Conservation (phyloP, 441 rosid species). For the Erodium texanum region DNA sequence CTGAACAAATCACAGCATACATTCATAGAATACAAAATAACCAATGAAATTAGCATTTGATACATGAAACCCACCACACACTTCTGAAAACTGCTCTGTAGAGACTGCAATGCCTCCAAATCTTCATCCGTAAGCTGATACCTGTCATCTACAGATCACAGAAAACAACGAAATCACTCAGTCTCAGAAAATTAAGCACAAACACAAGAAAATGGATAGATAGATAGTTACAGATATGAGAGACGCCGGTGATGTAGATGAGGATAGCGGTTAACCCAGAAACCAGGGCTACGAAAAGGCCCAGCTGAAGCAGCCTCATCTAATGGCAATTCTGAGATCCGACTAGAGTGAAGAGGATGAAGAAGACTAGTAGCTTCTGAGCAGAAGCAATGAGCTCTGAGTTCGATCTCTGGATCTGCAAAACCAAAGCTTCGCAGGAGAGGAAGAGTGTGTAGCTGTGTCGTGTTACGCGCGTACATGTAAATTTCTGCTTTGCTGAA, state of each 20-base stretch:
- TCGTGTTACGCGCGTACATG: too few species aligned
- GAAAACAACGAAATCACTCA: conserved; percentile 12
- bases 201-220: conserved; percentile 2
- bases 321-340: too few species aligned
- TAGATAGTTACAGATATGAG: conserved; percentile 39
- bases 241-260: conserved; percentile 2
- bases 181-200: background rate
- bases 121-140: conserved; percentile 49
- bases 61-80: conserved; percentile 62
- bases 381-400: too few species aligned
- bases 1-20: background rate
- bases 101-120: conserved; percentile 54
- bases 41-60: background rate
- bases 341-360: too few species aligned
- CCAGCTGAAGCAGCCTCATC: too few species aligned
- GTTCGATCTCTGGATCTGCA: too few species aligned
- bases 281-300: too few species aligned
- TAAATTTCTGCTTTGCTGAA: background rate
- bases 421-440: too few species aligned
- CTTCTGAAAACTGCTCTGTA: conserved; percentile 61
- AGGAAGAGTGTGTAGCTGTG: too few species aligned
- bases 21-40: background rate
- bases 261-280: too few species aligned
- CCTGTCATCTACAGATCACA: conserved; percentile 34
- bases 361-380: too few species aligned